Percentiles rank a stretch among this genome's conserved stretches.
Conservation (phyloP, 805 yeast species). For the Teunomyces aglyptinius region DNA sequence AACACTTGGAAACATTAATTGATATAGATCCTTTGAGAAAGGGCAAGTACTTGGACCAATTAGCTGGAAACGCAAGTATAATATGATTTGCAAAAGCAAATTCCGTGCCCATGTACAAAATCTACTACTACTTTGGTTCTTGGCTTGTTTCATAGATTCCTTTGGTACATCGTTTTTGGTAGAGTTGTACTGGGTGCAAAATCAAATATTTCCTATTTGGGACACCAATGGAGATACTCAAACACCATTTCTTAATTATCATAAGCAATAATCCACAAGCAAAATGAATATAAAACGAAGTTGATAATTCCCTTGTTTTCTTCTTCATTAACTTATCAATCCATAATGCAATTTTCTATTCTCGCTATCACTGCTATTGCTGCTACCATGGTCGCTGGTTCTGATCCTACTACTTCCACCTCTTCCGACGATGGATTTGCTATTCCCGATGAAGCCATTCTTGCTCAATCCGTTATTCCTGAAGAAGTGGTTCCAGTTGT, state of each 20-base stretch:
- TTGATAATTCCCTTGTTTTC: not conserved
- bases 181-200: not conserved
- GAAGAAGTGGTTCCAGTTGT: conserved; percentile 11
- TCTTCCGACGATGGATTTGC: not conserved
- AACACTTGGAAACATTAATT: conserved; percentile 42
- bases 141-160: not conserved
- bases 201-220: conserved; percentile 1
- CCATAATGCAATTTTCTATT: conserved; percentile 12
- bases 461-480: conserved; percentile 7
- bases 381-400: conserved; percentile 2
- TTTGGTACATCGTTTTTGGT: not conserved
- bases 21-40: conserved; percentile 63
- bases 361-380: conserved; percentile 11
- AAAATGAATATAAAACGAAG: not conserved
- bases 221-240: conserved; percentile 1
- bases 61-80: conserved; percentile 12
- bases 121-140: not conserved
- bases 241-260: not conserved
- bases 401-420: conserved; percentile 6
- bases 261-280: not conserved
- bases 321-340: not conserved
- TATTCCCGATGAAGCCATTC: conserved; percentile 14
- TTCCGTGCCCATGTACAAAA: too few species aligned
- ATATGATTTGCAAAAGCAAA: not conserved
- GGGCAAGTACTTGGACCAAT: conserved; percentile 53